phyloP scores from a whole-genome alignment of 192 early-diverging fungal species.

The Phlyctochytrium bullatum region DNA sequence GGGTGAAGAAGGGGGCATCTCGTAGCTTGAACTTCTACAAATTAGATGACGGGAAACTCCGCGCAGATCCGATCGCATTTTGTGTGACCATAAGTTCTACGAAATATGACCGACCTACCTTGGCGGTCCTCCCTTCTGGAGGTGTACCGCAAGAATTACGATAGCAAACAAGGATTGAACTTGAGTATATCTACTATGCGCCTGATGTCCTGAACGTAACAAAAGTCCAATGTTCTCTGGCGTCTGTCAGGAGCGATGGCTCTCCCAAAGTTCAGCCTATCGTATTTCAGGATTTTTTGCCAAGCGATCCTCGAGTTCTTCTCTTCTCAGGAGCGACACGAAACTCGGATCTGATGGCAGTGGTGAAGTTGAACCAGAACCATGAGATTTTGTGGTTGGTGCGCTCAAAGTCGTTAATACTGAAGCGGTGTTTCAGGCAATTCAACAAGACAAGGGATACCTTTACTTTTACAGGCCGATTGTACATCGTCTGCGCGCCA shows the following conservation, averaged over 20 bases:
- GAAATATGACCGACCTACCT: too few relatives aligned
- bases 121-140: too few relatives aligned
- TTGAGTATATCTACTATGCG: too few relatives aligned
- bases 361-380: slow-evolving; percentile 61
- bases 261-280: slow-evolving; percentile 55
- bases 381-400: slow-evolving; percentile 67
- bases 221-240: slow-evolving; percentile 12
- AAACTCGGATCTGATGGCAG: slow-evolving; percentile 67
- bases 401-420: not conserved
- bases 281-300: slow-evolving; percentile 66
- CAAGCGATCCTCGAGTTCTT: slow-evolving; percentile 58
- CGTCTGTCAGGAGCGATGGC: slow-evolving; percentile 28
- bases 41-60: too few relatives aligned
- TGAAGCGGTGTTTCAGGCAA: slow-evolving; percentile 49
- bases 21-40: too few relatives aligned
- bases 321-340: slow-evolving; percentile 65
- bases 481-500: slow-evolving; percentile 70
- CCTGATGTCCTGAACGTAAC: too few relatives aligned
- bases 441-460: slow-evolving; percentile 70
- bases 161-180: too few relatives aligned
- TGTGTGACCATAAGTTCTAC: too few relatives aligned
- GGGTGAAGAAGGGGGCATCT: too few relatives aligned
- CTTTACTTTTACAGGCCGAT: slow-evolving; percentile 64
- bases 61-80: too few relatives aligned
- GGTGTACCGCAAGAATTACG: too few relatives aligned